Evolutionary conservation across 345 rosid species (phyloP), one percentile per base, ranked within the genome.

Genomic region (Hibiscus tridactylites): DNA sequence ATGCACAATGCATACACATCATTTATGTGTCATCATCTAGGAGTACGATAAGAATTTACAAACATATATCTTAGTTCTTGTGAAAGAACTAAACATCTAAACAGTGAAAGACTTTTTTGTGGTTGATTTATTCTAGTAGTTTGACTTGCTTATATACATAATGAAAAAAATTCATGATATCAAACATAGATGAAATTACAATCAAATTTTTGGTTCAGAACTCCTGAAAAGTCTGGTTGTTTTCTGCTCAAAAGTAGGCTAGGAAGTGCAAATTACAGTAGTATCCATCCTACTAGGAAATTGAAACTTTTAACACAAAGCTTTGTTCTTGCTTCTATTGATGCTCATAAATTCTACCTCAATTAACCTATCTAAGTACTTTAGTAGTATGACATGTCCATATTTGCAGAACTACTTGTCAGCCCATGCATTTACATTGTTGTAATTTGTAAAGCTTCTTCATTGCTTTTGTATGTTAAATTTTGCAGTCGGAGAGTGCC

Each of bases 401-500:
- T 50, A 21, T 50, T 21, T 21, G 24, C 1, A 1, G 24, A 21
- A 21, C 24, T 21, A 21, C 24, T 68, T 47, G 0, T 16, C 1
- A 5, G 39, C 16, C 26, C n/a, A 50, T 50, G 16, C 44, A 68
- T 29, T n/a, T 26, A 12, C 12, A 16, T 28, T 21, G 37, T 16
- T 28, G 21, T n/a, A n/a, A n/a, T n/a, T n/a, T n/a, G n/a, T 53
- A n/a, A 4, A 50, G 31, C 49, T 26, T 10, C 16, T 53, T 8
- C 6, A 49, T 63, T 75, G 71, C 7, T 33, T 62, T 61, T 31
- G 24, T 21, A 1, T 21, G 24, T 21, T 21, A 21, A 53, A 54
- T 71, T 6, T 7, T 83, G 79, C 84, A 93, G 98, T 93, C 99
- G 16, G 98, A 90, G 81, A 96, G 99, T 64, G 99, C 98, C n/a